Percentiles rank a stretch among this genome's conserved stretches.
phyloP scores from a whole-genome alignment of 2,329 filamentous ascomycete species.

The Anisogramma anomala region DNA sequence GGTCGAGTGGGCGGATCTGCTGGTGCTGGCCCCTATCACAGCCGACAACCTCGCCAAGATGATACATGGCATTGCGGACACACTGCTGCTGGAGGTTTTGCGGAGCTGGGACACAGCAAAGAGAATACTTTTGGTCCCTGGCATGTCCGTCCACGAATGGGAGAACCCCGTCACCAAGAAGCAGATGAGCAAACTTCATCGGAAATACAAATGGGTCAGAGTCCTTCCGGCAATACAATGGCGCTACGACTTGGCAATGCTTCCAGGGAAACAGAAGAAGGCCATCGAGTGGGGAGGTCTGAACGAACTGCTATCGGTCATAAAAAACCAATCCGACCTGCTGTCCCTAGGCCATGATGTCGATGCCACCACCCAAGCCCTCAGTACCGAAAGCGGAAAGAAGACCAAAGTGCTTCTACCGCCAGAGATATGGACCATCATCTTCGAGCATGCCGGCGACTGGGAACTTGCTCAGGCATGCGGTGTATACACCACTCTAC shows the following conservation, averaged over 20 bases:
- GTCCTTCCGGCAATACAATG: conserved; percentile 73
- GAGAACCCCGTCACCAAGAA: conserved; percentile 80
- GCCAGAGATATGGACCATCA: conserved; percentile 78
- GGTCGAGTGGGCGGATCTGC: conserved; percentile 77
- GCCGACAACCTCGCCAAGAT: conserved; percentile 78
- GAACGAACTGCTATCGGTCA: conserved; percentile 59
- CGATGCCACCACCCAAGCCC: conserved; percentile 35
- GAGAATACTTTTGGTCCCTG: conserved; percentile 71
- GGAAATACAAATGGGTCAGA: conserved; percentile 79
- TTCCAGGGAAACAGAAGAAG: conserved; percentile 28
- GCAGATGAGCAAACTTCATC: conserved; percentile 70
- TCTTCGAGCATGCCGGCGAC: conserved; percentile 73
- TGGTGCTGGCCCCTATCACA: conserved; percentile 75
- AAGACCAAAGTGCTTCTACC: conserved; percentile 46
- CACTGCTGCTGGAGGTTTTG: conserved; percentile 66
- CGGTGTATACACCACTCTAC: conserved; percentile 67
- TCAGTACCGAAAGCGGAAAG: conserved; percentile 24
- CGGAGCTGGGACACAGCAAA: conserved; percentile 82
- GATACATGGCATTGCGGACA: conserved; percentile 74
- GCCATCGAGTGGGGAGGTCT: conserved; percentile 52
- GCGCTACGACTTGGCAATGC: conserved; percentile 49
- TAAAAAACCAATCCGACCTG: conserved; percentile 67
- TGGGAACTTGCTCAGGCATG: conserved; percentile 83
- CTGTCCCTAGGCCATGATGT: conserved; percentile 63
- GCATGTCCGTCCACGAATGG: conserved; percentile 85